Conservation (phyloP, 768 basidiomycete species). For the Pisolithus microcarpus region DNA sequence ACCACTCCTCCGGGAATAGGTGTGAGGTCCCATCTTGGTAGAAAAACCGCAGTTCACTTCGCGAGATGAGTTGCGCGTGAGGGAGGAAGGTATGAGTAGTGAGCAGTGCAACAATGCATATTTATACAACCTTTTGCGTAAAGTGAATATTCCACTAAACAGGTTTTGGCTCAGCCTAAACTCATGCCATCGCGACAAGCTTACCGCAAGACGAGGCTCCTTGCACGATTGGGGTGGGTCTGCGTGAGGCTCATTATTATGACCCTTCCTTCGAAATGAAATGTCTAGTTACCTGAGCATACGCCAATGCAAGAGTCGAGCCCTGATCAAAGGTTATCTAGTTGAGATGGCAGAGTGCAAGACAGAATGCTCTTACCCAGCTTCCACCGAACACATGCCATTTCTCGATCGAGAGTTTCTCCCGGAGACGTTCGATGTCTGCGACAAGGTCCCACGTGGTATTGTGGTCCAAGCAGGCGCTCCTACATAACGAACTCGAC, state of each 20-base stretch:
- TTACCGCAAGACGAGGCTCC: slow-evolving; percentile 69
- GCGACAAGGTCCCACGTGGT: slow-evolving; percentile 92
- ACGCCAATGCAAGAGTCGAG: slow-evolving; percentile 78
- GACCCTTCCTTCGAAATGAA: neutral
- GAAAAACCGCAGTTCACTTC: slow-evolving; percentile 83
- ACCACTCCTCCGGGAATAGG: slow-evolving; percentile 88
- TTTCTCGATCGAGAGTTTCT: slow-evolving; percentile 68
- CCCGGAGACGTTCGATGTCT: slow-evolving; percentile 78
- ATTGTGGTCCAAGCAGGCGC: slow-evolving; percentile 74
- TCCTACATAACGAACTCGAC: slow-evolving; percentile 34
- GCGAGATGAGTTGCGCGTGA: neutral
- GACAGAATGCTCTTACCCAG: slow-evolving; percentile 49
- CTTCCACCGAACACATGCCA: slow-evolving; percentile 96
- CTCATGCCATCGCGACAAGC: slow-evolving; percentile 3
- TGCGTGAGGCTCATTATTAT: slow-evolving; percentile 21
- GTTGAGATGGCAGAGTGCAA: neutral
- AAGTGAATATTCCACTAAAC: slow-evolving; percentile 77
- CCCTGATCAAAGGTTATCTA: slow-evolving; percentile 39
- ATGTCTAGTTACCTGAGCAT: slow-evolving; percentile 58
- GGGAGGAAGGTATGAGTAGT: neutral
- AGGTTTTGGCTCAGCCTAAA: slow-evolving; percentile 1
- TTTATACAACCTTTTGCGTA: slow-evolving; percentile 60
- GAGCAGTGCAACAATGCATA: neutral
- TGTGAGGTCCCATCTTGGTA: slow-evolving; percentile 83
- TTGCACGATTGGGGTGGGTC: slow-evolving; percentile 77